Base-by-base conservation (phyloP, 371 early-diverging fungal genomes). In the Mortierella polycephala region DNA sequence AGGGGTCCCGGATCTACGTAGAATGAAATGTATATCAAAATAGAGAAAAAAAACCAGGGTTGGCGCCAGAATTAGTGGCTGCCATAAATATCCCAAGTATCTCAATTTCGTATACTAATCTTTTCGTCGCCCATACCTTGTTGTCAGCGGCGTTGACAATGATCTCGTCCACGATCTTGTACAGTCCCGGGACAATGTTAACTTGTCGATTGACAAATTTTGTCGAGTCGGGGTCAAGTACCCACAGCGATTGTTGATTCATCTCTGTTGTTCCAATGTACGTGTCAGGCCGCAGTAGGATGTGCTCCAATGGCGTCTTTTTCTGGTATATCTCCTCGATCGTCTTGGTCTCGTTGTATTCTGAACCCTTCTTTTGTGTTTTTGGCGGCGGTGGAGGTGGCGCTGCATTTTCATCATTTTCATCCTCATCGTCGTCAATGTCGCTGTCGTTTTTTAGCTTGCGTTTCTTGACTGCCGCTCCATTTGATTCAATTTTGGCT, bases 81-180 rank as follows among this genome's bases (percentile, higher is more conserved):
- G 46, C 46, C 46, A 13, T 16, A 46, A 3, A 13, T 1, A 46
- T 46, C 18, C 12, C 30, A 30, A 14, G 18, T 20, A n/a, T 0
- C 52, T 57, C 30, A 53, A 8, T 40, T 45, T 37, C n/a, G n/a
- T n/a, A n/a, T n/a, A n/a, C n/a, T n/a, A n/a, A n/a, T n/a, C n/a
- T n/a, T n/a, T n/a, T n/a, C 8, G n/a, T 21, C 11, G 23, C 10
- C 18, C 42, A 53, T 86, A 92, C 91, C 90, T 95, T 96, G 83
- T 96, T 95, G 69, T 95, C 96, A 44, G 96, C 95, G 16, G 96
- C 99, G 86, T 99, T 99, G 23, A 99, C 99, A 6, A 99, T 83
- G 69, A 99, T 99, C 85, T 99, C 99, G 83, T 99, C 99, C 60
- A 99, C 96, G 71, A 99, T 99, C 83, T 99, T 99, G 86, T 98